Base-by-base conservation (phyloP, 2,329 filamentous ascomycete species). In the Aureobasidium vineae region DNA sequence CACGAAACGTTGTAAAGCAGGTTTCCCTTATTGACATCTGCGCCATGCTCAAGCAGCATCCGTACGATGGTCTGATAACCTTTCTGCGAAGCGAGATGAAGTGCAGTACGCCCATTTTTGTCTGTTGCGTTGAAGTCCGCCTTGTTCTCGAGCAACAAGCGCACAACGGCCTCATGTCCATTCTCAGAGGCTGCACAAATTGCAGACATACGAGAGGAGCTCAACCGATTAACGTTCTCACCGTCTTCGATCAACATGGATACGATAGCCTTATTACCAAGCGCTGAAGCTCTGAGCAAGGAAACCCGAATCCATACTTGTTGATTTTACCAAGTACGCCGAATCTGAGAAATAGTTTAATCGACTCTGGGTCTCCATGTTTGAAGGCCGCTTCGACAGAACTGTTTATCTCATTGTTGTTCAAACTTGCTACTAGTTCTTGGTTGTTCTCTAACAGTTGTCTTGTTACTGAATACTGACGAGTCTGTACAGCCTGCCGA, bases 181-280 rank as follows among this genome's bases (percentile, higher is more conserved):
- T 1, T 3, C 5, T 11, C 6, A 52, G 26, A 33, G 19, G 49
- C 49, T n/a, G 16, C 16, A 33, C 8, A 8, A 11, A 52, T 28
- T 11, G 16, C 49, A 31, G 49, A 11, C 15, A 2, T 7, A 3
- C 4, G 1, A 15, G 2, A 1, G 3, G 2, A 1, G 2, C 6
- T 5, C 16, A 28, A 21, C 2, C 3, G 3, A 6, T 41, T 23
- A 23, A 23, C 13, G 28, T 40, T n/a, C 2, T 11, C 49, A 36
- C 49, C 36, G 21, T 10, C 8, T 5, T 41, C 53, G 16, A 56
- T 5, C 21, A 56, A n/a, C 13, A 28, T 11, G n/a, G 1, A 21
- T 15, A 28, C 36, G 7, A 56, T 10, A 28, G 28, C 28, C 28
- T 3, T 28, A 26, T 19, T 31, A 5, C 15, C 21, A 52, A 19